Evolutionary conservation across 202 grass and related monocot genomes (phyloP).

Genomic region (Carex sylvatica): DNA sequence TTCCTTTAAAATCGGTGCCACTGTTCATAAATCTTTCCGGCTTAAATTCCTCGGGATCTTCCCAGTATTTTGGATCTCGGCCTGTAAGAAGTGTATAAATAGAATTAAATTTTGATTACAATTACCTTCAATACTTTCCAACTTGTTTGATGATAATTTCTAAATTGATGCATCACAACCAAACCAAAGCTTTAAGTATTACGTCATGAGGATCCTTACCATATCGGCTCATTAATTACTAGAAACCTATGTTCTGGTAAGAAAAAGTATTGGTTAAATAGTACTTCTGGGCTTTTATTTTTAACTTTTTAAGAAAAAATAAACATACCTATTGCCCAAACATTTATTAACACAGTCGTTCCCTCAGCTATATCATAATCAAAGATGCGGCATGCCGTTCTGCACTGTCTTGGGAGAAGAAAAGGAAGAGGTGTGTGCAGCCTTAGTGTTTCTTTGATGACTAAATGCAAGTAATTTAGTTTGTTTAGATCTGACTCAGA

Average conservation of each 20-base stretch:
- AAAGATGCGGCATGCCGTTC: slow-evolving; percentile 2
- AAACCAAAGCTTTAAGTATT: not conserved
- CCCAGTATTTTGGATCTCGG: slow-evolving; percentile 26
- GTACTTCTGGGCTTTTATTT: too few relatives aligned
- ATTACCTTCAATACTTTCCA: not conserved
- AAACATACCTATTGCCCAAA: slow-evolving; percentile 25
- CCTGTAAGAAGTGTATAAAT: slow-evolving; percentile 6
- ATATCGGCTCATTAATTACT: not conserved
- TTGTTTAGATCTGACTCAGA: slow-evolving; percentile 13
- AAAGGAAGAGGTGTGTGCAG: slow-evolving; percentile 25
- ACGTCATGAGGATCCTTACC: not conserved
- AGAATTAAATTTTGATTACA: not conserved
- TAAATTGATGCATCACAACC: not conserved
- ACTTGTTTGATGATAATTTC: not conserved
- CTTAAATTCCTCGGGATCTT: slow-evolving; percentile 25
- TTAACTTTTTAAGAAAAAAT: not conserved
- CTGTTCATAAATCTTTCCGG: slow-evolving; percentile 27
- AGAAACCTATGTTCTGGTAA: not conserved
- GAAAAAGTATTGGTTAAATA: not conserved
- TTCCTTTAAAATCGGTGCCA: slow-evolving; percentile 13
- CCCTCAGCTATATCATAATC: slow-evolving; percentile 25
- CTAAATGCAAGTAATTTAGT: slow-evolving; percentile 29
- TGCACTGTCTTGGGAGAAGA: slow-evolving; percentile 27
- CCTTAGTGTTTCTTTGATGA: slow-evolving; percentile 38
- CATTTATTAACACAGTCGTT: slow-evolving; percentile 12